A percentile compares a stretch with the other conserved stretches of the same genome.
phyloP scores from a whole-genome alignment of 169 alveolate species.

The Plasmodium reichenowi region DNA sequence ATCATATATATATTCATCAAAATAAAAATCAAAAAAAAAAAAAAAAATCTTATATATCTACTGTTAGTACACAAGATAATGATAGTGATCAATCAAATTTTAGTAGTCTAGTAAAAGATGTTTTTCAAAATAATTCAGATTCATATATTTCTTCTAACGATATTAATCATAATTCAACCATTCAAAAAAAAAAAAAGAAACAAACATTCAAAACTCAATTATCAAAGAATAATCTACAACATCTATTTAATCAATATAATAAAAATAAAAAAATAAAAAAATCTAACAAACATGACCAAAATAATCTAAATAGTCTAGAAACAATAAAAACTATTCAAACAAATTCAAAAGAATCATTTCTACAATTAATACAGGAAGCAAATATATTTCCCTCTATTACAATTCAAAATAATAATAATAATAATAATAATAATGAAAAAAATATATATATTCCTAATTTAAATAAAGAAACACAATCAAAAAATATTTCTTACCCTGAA shows the following conservation, averaged over 20 bases:
- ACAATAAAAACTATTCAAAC: constrained; percentile 8
- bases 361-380: constrained; percentile 38
- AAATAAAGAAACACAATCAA: no score
- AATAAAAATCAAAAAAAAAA: not conserved
- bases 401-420: not conserved
- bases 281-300: not conserved
- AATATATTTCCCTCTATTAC: constrained; percentile 39
- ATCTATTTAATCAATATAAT: constrained; percentile 14
- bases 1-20: not conserved
- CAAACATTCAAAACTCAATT: not conserved
- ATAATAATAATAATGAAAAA: no score
- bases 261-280: not conserved
- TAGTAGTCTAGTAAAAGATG: constrained; percentile 43
- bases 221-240: constrained; percentile 11
- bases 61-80: constrained; percentile 30
- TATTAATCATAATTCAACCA: not conserved
- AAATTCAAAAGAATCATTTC: constrained; percentile 55
- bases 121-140: constrained; percentile 25
- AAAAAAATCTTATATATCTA: constrained; percentile 9
- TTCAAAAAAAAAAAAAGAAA: not conserved
- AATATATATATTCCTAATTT: no score
- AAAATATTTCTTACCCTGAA: no score
- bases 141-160: constrained; percentile 36
- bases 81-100: constrained; percentile 35
- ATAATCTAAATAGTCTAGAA: constrained; percentile 5